Evolutionary conservation across 495 filamentous ascomycete genomes (phyloP), one percentile per base, ranked within the genome.

Genomic region (Trichoderma asperelloides): DNA sequence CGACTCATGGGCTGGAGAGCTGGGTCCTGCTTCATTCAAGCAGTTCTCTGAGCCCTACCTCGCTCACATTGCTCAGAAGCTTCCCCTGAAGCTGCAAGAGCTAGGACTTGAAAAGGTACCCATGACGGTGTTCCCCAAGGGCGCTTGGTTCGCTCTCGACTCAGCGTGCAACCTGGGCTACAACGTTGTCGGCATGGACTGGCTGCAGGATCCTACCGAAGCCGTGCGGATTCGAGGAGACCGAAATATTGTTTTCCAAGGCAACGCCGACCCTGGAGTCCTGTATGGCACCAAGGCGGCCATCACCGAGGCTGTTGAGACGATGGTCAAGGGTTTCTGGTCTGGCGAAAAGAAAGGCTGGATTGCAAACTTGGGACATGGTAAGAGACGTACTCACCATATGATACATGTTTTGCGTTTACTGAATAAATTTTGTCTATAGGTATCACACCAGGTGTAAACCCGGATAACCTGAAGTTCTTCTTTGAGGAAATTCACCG

Each of bases 41-140:
- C 80, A 84, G 47, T 95, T 97, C 75, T 88, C 92, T 9, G 82
- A 93, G 62, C 95, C 94, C 2, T 96, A 96, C 72, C 83, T 98
- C 65, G 83, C 84, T 18, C 86, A 93, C 70, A 98, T 98, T 66
- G 88, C 92, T 16, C 77, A 87, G 67, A 79, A 91, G 62, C 81
- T 98, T 16, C 94, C 94, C 0, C 80, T 77, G 66, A 83, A 85
- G 39, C 77, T 98, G 69, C 78, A 79, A 68, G 89, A 91, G 76
- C 80, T 96, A 72, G 87, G 86, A 0, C 73, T 93, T 60, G 89
- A 93, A 66, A 81, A 79, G 5, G 96, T 98, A 2, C 95, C 95
- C 1, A 97, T 98, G 95, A 95, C 91, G n/a, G 92, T 97, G 18
- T 98, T 98, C 76, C 92, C 95, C n/a, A 98, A 98, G 79, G 95